phyloP scores from a whole-genome alignment of 1,284 basidiomycete species.

The Rhodotorula sp. region DNA sequence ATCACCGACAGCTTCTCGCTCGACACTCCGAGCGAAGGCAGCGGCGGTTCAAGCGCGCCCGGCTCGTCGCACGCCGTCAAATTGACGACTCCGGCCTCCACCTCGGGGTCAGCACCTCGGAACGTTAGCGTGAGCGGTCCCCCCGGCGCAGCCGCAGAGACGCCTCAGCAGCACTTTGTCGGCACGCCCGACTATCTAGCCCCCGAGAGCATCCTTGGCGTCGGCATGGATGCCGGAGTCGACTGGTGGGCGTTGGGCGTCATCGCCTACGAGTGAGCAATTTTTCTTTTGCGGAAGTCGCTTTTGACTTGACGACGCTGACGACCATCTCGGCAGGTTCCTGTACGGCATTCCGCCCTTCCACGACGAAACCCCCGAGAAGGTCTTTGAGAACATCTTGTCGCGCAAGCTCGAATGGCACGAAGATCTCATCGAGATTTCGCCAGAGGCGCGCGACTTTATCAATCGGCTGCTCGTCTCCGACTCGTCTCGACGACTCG shows the following conservation, averaged over 20 bases:
- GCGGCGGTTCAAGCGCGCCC: slow-evolving; percentile 60
- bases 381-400: slow-evolving; percentile 97
- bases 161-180: slow-evolving; percentile 45
- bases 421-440: slow-evolving; percentile 77
- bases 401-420: slow-evolving; percentile 91
- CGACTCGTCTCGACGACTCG: slow-evolving; percentile 77
- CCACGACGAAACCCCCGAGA: slow-evolving; percentile 93
- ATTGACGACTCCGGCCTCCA: slow-evolving; percentile 1
- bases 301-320: neutral
- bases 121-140: slow-evolving; percentile 12
- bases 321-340: slow-evolving; percentile 57
- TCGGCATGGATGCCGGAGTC: slow-evolving; percentile 93
- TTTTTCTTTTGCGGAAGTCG: neutral
- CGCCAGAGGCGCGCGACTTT: slow-evolving; percentile 83
- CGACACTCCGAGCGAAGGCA: slow-evolving; percentile 64
- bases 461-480: slow-evolving; percentile 84
- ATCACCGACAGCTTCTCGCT: slow-evolving; percentile 41
- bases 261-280: slow-evolving; percentile 80
- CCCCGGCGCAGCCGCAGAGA: slow-evolving; percentile 21
- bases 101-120: neutral
- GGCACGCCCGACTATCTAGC: slow-evolving; percentile 54
- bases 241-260: slow-evolving; percentile 99
- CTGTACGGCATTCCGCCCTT: slow-evolving; percentile 96
- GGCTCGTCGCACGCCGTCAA: slow-evolving; percentile 2
- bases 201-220: slow-evolving; percentile 67